phyloP scores from a whole-genome alignment of 2,329 filamentous ascomycete genomes.

The Hawksworthiomyces lignivorus region DNA sequence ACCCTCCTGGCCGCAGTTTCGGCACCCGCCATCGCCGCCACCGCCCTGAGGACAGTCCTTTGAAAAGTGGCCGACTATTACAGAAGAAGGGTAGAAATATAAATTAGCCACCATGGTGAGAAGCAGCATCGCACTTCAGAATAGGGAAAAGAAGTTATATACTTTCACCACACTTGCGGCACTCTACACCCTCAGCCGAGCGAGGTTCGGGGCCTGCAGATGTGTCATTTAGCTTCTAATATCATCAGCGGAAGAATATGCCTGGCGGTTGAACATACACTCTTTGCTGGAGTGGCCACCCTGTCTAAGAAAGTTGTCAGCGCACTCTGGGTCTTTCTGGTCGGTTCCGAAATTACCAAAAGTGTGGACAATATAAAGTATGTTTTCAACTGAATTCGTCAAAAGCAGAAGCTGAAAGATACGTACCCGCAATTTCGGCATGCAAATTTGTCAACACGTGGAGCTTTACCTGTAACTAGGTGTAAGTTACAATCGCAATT shows the following conservation, averaged over 20 bases:
- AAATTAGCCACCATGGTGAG: neutral
- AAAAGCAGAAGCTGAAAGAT: neutral
- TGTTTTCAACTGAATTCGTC: no score
- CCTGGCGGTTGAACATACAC: conserved; percentile 29
- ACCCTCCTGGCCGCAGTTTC: conserved; percentile 58
- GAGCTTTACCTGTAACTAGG: conserved; percentile 42
- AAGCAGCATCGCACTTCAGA: neutral
- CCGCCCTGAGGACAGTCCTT: conserved; percentile 57
- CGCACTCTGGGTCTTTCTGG: neutral
- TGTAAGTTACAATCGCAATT: no score
- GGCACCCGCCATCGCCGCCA: conserved; percentile 44
- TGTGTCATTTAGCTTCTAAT: conserved; percentile 29
- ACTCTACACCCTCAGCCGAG: conserved; percentile 55
- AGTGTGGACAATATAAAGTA: no score
- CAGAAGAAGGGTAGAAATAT: neutral
- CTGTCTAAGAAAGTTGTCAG: conserved; percentile 26
- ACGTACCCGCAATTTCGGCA: conserved; percentile 60
- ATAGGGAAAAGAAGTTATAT: conserved; percentile 13
- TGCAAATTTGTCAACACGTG: conserved; percentile 55
- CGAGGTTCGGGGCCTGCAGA: conserved; percentile 44
- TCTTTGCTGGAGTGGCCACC: conserved; percentile 43
- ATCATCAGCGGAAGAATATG: conserved; percentile 16
- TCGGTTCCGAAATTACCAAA: no score
- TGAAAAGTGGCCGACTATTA: conserved; percentile 51
- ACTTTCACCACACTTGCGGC: conserved; percentile 58